Evolutionary conservation across 1,139 yeast genomes (phyloP).

Genomic region (Wickerhamomyces sp.): DNA sequence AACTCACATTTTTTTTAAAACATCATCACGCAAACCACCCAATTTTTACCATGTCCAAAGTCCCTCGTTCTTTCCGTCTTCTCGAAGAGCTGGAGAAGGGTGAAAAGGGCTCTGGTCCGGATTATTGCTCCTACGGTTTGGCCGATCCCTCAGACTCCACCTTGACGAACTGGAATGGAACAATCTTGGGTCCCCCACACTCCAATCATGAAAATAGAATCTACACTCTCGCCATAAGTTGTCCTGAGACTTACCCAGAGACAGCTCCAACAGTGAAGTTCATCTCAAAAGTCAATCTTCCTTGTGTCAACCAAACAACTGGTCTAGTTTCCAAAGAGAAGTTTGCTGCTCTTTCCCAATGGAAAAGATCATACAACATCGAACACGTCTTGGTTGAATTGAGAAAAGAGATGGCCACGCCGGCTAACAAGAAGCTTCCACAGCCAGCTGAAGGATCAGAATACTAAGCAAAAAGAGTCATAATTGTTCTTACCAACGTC

Average conservation of each 20-base stretch:
- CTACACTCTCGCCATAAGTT: slow-evolving; percentile 73
- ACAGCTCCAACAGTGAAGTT: slow-evolving; percentile 80
- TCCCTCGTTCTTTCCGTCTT: slow-evolving; percentile 50
- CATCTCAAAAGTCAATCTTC: slow-evolving; percentile 78
- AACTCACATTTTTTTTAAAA: background rate
- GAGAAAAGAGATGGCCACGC: slow-evolving; percentile 82
- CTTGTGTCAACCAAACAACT: slow-evolving; percentile 66
- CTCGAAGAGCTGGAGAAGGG: slow-evolving; percentile 97
- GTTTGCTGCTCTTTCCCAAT: slow-evolving; percentile 68
- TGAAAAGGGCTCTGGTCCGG: slow-evolving; percentile 96
- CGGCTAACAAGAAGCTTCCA: slow-evolving; percentile 74
- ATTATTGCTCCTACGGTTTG: slow-evolving; percentile 90
- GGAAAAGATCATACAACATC: slow-evolving; percentile 90
- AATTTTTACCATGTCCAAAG: slow-evolving; percentile 1
- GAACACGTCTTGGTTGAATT: slow-evolving; percentile 85
- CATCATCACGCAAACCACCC: no score
- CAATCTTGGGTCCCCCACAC: slow-evolving; percentile 96
- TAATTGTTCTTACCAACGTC: no score
- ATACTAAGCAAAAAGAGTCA: no score
- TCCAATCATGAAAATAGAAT: slow-evolving; percentile 91
- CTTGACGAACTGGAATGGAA: slow-evolving; percentile 94
- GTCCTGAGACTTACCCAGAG: slow-evolving; percentile 86
- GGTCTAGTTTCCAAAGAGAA: slow-evolving; percentile 62
- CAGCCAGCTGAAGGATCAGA: slow-evolving; percentile 91
- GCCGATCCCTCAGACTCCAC: slow-evolving; percentile 85